Conservation (phyloP, 106 monocot species). For the Hemerocallis citrina region DNA sequence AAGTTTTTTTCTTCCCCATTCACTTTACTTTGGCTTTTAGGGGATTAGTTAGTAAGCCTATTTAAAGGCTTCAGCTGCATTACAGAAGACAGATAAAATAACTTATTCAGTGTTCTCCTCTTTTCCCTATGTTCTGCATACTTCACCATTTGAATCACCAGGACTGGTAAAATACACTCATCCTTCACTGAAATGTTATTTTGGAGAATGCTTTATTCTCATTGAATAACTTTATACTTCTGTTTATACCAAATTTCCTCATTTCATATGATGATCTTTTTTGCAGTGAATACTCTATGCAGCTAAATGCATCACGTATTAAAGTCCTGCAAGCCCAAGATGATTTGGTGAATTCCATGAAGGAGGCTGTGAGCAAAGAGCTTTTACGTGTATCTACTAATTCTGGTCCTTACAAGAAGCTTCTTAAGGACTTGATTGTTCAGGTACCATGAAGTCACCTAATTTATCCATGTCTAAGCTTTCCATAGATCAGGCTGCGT, state of each 20-base stretch:
- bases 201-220: neutral
- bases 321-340: conserved; percentile 13
- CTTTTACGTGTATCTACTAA: conserved; percentile 10
- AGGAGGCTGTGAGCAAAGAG: conserved; percentile 15
- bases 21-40: too few species aligned
- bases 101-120: too few species aligned
- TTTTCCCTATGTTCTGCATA: too few species aligned
- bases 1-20: too few species aligned
- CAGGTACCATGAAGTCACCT: conserved; percentile 3
- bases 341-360: conserved; percentile 18
- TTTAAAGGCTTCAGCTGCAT: too few species aligned
- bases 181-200: neutral
- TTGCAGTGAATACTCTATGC: conserved; percentile 15
- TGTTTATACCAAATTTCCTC: neutral
- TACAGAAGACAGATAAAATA: too few species aligned
- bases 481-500: neutral
- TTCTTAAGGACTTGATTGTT: conserved; percentile 13
- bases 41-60: too few species aligned
- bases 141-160: too few species aligned
- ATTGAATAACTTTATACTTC: neutral
- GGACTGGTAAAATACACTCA: too few species aligned
- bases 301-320: conserved; percentile 14
- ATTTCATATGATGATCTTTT: neutral
- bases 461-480: neutral
- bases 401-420: neutral